phyloP scores from a whole-genome alignment of 345 rosid genomes.

The Excoecaria cochinchinensis region DNA sequence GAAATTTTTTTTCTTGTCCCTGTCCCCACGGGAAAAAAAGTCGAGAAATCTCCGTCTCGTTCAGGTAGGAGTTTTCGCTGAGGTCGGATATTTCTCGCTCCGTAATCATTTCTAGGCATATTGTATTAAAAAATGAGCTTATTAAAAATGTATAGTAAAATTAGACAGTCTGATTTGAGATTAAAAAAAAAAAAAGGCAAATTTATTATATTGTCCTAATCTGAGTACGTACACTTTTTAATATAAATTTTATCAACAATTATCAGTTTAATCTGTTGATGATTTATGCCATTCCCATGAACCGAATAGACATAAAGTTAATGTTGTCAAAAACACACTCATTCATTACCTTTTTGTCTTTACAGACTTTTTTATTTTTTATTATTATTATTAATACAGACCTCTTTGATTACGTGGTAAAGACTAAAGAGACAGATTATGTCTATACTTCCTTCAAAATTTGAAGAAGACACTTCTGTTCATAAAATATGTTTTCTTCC shows the following conservation, averaged over 20 bases:
- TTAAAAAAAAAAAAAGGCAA: neutral
- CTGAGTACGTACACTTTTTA: neutral
- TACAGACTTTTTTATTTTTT: no score
- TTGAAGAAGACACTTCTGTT: neutral
- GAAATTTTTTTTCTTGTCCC: no score
- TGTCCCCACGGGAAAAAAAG: no score
- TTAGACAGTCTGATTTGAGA: slow-evolving; percentile 19
- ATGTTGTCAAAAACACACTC: neutral
- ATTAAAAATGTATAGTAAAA: neutral
- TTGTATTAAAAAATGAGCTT: neutral
- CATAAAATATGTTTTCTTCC: no score
- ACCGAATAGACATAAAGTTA: slow-evolving; percentile 9
- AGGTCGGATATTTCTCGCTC: no score
- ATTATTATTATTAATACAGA: no score
- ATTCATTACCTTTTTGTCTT: neutral
- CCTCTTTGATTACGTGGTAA: neutral
- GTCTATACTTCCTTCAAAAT: no score
- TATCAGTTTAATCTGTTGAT: neutral
- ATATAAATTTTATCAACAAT: neutral
- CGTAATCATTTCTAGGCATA: neutral
- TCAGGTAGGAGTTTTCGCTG: no score
- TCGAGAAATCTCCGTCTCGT: no score
- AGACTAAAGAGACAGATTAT: no score
- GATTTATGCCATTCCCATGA: neutral
- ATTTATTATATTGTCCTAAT: neutral